Percentiles rank a stretch among this genome's conserved stretches.
Evolutionary conservation across 1,284 basidiomycete species (phyloP).

Genomic region (Papiliotrema nemorosa): DNA sequence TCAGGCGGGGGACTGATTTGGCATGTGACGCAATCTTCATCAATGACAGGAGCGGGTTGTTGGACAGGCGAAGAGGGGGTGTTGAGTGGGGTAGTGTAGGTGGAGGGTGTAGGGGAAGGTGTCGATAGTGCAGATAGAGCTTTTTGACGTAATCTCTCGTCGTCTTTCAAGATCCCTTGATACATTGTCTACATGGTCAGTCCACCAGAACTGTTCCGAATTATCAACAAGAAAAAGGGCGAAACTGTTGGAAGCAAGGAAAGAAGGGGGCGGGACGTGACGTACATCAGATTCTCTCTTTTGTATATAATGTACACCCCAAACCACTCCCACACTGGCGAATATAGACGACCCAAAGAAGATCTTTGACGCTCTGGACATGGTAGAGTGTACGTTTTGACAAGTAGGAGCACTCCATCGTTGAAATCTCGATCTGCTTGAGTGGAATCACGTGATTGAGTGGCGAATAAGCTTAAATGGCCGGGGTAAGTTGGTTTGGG

Average conservation of each 20-base stretch:
- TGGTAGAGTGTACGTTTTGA: too few relatives aligned
- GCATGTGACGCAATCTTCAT: conserved; percentile 42
- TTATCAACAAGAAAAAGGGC: not conserved
- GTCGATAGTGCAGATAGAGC: conserved; percentile 10
- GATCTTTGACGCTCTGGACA: conserved; percentile 72
- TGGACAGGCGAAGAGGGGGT: conserved; percentile 17
- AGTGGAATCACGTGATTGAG: too few relatives aligned
- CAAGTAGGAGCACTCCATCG: too few relatives aligned
- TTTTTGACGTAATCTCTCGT: conserved; percentile 58
- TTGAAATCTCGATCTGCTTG: too few relatives aligned
- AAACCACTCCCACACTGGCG: conserved; percentile 70
- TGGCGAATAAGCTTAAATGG: too few relatives aligned
- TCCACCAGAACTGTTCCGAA: not conserved
- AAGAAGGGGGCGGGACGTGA: conserved; percentile 2
- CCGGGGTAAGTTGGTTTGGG: too few relatives aligned
- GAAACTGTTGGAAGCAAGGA: not conserved
- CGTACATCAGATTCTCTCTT: conserved; percentile 75
- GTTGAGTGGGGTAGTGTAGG: conserved; percentile 10
- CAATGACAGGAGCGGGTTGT: conserved; percentile 35
- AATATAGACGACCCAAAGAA: conserved; percentile 69
- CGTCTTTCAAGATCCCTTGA: conserved; percentile 80
- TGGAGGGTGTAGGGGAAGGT: not conserved
- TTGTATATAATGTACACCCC: conserved; percentile 89
- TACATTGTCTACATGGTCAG: conserved; percentile 69
- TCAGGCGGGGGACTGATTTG: conserved; percentile 39